Evolutionary conservation across 495 filamentous ascomycete genomes (phyloP).

Genomic region (Glonium stellatum): DNA sequence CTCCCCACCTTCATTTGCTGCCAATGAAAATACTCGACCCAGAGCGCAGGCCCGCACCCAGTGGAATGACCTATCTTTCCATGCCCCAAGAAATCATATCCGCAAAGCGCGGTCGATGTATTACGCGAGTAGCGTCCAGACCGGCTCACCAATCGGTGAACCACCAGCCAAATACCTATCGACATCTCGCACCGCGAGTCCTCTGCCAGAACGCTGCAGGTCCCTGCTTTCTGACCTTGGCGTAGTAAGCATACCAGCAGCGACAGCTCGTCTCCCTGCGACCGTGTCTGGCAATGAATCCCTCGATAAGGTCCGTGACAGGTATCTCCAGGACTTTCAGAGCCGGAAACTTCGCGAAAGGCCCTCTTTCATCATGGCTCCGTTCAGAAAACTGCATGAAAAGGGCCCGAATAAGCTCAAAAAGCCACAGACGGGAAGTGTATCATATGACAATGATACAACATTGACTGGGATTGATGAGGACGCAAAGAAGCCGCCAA

Average conservation of each 20-base stretch:
- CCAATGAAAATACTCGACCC: constrained; percentile 22
- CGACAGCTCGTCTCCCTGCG: constrained; percentile 9
- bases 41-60: constrained; percentile 19
- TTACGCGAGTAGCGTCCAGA: constrained; percentile 26
- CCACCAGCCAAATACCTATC: constrained; percentile 21
- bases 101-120: constrained; percentile 28
- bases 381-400: constrained; percentile 33
- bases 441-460: constrained; percentile 18
- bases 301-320: constrained; percentile 26
- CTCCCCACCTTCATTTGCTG: constrained; percentile 9
- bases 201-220: constrained; percentile 7
- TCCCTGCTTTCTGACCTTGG: background rate
- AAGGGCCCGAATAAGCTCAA: constrained; percentile 12
- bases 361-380: constrained; percentile 33
- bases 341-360: constrained; percentile 27
- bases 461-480: constrained; percentile 13
- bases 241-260: constrained; percentile 2
- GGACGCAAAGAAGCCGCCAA: background rate
- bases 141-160: constrained; percentile 22
- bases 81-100: constrained; percentile 18
- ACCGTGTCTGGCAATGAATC: constrained; percentile 12
- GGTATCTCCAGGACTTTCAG: constrained; percentile 34
- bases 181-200: constrained; percentile 13
- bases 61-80: constrained; percentile 6
- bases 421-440: background rate